These are phyloP conservation scores for Diaporthe ampelina DNA, from an alignment of 2,329 filamentous ascomycete species.

Conservation along the genomic window DNA sequence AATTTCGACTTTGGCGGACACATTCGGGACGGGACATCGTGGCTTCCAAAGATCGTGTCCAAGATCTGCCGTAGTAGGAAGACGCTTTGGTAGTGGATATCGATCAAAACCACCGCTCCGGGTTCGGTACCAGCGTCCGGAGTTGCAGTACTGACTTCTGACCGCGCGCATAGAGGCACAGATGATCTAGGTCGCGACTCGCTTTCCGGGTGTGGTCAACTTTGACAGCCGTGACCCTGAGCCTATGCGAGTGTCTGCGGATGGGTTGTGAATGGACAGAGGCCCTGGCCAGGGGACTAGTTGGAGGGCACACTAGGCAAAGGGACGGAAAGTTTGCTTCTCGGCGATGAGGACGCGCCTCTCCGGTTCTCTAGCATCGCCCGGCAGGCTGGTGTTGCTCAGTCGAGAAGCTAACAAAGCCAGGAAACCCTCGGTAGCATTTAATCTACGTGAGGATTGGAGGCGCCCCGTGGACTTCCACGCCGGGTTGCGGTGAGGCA, in stretches of 20 bases:
- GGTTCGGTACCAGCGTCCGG: constrained; percentile 25
- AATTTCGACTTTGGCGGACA: background rate
- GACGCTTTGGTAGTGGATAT: constrained; percentile 19
- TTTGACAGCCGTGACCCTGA: constrained; percentile 4
- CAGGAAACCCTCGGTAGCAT: constrained; percentile 15
- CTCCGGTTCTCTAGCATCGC: background rate
- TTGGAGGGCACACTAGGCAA: constrained; percentile 15
- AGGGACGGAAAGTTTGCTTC: constrained; percentile 23
- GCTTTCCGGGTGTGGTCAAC: constrained; percentile 6
- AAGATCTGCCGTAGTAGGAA: constrained; percentile 17
- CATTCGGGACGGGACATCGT: constrained; percentile 21
- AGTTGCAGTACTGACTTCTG: background rate
- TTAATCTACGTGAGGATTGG: background rate
- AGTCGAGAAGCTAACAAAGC: background rate
- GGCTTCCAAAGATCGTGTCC: constrained; percentile 25
- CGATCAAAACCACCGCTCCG: constrained; percentile 28
- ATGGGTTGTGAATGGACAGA: background rate
- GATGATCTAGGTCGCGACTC: constrained; percentile 10
- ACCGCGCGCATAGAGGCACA: background rate
- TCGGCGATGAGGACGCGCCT: background rate
- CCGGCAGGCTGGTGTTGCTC: background rate
- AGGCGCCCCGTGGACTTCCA: background rate
- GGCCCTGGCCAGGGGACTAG: background rate
- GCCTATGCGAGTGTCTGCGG: background rate
- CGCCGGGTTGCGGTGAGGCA: constrained; percentile 31